phyloP scores from a whole-genome alignment of 192 early-diverging fungal species.

The Entomortierella lignicola region DNA sequence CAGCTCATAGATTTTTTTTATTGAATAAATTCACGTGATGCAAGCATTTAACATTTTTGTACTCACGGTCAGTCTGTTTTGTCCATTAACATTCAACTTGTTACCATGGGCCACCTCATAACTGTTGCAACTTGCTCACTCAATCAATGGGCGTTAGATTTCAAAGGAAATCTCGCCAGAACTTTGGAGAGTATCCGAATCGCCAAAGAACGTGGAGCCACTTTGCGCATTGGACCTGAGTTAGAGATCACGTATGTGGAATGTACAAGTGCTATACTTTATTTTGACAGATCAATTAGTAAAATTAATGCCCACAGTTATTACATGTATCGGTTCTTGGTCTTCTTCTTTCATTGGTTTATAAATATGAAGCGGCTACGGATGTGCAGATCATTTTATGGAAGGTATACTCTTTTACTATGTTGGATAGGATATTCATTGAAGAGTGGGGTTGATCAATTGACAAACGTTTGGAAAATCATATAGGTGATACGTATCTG shows the following conservation, averaged over 20 bases:
- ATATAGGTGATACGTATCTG: constrained; percentile 85
- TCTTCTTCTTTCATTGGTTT: neutral
- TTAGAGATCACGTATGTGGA: constrained; percentile 89
- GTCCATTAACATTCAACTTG: neutral
- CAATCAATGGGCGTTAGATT: constrained; percentile 97
- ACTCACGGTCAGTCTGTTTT: too few relatives aligned
- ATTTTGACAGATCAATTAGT: neutral
- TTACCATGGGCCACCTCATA: constrained; percentile 65
- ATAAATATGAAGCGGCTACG: constrained; percentile 88
- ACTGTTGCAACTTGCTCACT: constrained; percentile 87
- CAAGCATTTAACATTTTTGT: too few relatives aligned
- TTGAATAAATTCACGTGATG: too few relatives aligned
- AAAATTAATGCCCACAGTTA: too few relatives aligned
- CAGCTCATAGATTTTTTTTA: neutral
- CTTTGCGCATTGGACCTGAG: constrained; percentile 92
- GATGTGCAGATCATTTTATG: constrained; percentile 98
- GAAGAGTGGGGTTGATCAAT: neutral
- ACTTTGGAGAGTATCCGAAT: constrained; percentile 86
- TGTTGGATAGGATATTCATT: too few relatives aligned
- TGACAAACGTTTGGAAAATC: too few relatives aligned
- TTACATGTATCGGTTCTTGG: neutral
- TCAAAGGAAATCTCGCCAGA: constrained; percentile 90
- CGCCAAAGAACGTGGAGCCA: constrained; percentile 85
- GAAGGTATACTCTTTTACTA: constrained; percentile 68
- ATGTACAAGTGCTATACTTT: neutral